Evolutionary conservation across 495 filamentous ascomycete species (phyloP).

Genomic region (Penicillium maclennaniae): DNA sequence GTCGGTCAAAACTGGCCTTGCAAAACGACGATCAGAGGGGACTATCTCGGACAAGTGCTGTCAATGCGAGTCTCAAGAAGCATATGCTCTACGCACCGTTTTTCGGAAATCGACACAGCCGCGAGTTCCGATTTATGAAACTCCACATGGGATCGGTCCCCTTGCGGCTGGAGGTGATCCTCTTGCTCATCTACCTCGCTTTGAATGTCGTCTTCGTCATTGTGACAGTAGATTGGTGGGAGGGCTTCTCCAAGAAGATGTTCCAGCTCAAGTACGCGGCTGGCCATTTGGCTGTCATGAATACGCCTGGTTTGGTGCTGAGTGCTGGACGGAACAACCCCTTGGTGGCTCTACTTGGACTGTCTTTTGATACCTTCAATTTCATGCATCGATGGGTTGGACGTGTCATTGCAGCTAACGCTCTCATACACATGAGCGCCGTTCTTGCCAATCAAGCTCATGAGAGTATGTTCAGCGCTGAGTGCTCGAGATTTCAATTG

Average conservation of each 20-base stretch:
- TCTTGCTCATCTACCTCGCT: slow-evolving; percentile 30
- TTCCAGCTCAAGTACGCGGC: slow-evolving; percentile 40
- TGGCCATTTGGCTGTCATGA: slow-evolving; percentile 42
- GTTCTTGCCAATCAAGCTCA: slow-evolving; percentile 30
- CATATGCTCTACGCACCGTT: slow-evolving; percentile 43
- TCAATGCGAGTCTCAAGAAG: slow-evolving; percentile 33
- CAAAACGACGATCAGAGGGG: slow-evolving; percentile 23
- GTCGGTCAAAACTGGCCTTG: slow-evolving; percentile 20
- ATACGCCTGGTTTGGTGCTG: slow-evolving; percentile 37
- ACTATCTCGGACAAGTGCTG: slow-evolving; percentile 12
- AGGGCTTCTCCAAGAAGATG: slow-evolving; percentile 28
- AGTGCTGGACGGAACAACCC: slow-evolving; percentile 45
- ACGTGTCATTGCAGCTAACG: slow-evolving; percentile 33
- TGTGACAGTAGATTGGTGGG: slow-evolving; percentile 39
- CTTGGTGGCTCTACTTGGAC: slow-evolving; percentile 31
- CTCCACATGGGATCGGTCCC: slow-evolving; percentile 44
- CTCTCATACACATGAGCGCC: slow-evolving; percentile 33
- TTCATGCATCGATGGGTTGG: slow-evolving; percentile 47
- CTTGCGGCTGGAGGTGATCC: slow-evolving; percentile 31
- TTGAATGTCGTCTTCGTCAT: slow-evolving; percentile 39
- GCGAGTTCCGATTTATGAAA: slow-evolving; percentile 32
- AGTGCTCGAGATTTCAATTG: not conserved
- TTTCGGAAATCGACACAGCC: slow-evolving; percentile 36
- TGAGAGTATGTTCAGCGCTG: slow-evolving; percentile 20
- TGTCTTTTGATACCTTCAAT: slow-evolving; percentile 44